Conservation (phyloP, 2,329 filamentous ascomycete genomes). For the Cryphonectria radicalis region DNA sequence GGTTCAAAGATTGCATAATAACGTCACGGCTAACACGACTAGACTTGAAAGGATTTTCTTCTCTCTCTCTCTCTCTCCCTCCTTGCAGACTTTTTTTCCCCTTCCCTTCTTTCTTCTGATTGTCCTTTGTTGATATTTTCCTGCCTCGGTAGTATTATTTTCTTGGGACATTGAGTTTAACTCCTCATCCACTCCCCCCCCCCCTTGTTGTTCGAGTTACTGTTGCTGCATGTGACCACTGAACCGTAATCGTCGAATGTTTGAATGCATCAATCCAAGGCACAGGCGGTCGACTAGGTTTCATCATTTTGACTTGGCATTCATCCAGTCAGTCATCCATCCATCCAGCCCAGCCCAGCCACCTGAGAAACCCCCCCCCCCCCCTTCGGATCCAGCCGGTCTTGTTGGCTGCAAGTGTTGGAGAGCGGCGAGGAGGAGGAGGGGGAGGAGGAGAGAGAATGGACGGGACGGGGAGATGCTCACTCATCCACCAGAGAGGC, state of each 20-base stretch:
- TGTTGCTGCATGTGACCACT: background rate
- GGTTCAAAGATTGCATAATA: constrained; percentile 2
- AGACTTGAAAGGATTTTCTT: background rate
- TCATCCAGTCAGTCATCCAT: background rate
- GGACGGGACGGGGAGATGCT: background rate
- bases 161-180: background rate
- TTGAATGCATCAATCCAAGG: background rate
- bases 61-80: background rate
- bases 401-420: background rate
- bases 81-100: background rate
- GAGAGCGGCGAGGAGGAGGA: background rate
- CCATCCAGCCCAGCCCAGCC: background rate
- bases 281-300: background rate
- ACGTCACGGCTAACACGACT: constrained; percentile 1
- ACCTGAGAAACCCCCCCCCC: no score
- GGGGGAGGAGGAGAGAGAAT: background rate
- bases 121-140: background rate
- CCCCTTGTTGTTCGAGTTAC: background rate
- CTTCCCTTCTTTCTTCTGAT: no score
- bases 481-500: background rate
- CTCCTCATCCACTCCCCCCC: background rate
- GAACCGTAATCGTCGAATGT: background rate
- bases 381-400: background rate
- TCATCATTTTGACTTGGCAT: background rate
- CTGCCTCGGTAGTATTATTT: background rate